A percentile compares a stretch with the other conserved stretches of the same genome.
Evolutionary conservation across 2,329 filamentous ascomycete species (phyloP).

Genomic region (Epichloe scottii): DNA sequence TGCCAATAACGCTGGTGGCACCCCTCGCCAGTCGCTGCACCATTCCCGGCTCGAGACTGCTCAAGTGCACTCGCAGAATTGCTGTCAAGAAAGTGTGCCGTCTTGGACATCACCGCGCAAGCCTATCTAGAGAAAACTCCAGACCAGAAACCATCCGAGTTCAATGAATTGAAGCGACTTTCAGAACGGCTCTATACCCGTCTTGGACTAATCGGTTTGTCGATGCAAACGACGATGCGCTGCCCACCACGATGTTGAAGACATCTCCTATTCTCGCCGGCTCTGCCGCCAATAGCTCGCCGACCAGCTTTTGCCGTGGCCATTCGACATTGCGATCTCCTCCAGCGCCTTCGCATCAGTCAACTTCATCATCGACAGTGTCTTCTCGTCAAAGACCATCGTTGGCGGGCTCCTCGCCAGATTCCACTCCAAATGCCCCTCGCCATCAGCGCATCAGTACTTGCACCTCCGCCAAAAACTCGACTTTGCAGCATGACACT

Average conservation of each 20-base stretch:
- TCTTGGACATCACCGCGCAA: neutral
- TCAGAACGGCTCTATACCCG: neutral
- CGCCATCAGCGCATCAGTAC: conserved; percentile 11
- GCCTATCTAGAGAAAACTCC: neutral
- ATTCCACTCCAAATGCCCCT: conserved; percentile 9
- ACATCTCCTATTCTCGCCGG: conserved; percentile 39
- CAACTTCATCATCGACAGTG: conserved; percentile 10
- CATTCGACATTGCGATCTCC: conserved; percentile 13
- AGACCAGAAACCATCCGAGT: neutral
- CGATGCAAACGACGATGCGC: conserved; percentile 28
- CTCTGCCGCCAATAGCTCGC: conserved; percentile 38
- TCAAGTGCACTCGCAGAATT: too few species aligned
- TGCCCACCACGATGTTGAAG: conserved; percentile 46
- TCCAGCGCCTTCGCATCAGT: conserved; percentile 14
- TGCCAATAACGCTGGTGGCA: neutral
- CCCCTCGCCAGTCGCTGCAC: neutral
- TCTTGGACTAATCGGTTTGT: neutral
- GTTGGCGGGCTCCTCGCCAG: conserved; percentile 10
- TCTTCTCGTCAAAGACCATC: conserved; percentile 2
- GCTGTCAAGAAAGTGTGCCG: neutral
- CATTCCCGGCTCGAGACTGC: neutral
- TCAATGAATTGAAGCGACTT: conserved; percentile 3
- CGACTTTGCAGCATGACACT: neutral
- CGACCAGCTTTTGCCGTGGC: conserved; percentile 29
- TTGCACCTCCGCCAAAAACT: neutral